These are phyloP conservation scores for Puccinia coronata DNA, from an alignment of 1,284 basidiomycete genomes.

Conservation along the genomic window DNA sequence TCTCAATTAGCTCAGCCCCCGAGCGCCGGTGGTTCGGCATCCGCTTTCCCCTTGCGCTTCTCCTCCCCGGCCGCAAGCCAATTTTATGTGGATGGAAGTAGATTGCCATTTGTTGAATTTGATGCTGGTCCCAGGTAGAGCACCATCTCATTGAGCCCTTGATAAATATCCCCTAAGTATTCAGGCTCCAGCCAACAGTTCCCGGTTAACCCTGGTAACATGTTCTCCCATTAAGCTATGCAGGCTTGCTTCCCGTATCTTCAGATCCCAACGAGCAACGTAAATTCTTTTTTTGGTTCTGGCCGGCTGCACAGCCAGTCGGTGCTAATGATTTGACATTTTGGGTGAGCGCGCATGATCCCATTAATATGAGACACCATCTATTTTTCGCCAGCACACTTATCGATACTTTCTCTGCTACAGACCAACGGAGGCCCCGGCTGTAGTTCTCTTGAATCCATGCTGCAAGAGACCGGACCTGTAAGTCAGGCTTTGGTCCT, in stretches of 20 bases:
- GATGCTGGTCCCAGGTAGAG: conserved; percentile 46
- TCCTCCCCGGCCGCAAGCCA: conserved; percentile 18
- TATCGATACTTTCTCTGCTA: not conserved
- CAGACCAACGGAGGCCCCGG: conserved; percentile 49
- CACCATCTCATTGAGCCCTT: not conserved
- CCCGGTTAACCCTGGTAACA: not conserved
- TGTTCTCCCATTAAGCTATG: conserved; percentile 28
- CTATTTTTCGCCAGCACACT: conserved; percentile 10
- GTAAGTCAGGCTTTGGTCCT: conserved; percentile 14
- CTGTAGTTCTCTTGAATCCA: conserved; percentile 47
- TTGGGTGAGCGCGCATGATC: conserved; percentile 35
- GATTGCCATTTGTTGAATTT: conserved; percentile 41
- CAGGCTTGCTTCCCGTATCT: conserved; percentile 34
- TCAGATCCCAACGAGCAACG: conserved; percentile 27
- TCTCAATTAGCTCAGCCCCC: not conserved
- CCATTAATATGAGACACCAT: not conserved
- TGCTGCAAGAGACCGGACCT: conserved; percentile 47
- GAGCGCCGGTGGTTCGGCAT: conserved; percentile 1
- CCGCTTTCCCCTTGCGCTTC: conserved; percentile 20
- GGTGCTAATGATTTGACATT: conserved; percentile 37
- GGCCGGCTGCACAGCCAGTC: conserved; percentile 3
- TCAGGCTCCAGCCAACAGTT: not conserved
- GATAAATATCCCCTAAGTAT: not conserved
- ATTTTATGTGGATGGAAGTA: conserved; percentile 44
- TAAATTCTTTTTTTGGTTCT: conserved; percentile 49